Conservation (phyloP, 768 basidiomycete genomes). For the Leccinum olivaceopallidum region DNA sequence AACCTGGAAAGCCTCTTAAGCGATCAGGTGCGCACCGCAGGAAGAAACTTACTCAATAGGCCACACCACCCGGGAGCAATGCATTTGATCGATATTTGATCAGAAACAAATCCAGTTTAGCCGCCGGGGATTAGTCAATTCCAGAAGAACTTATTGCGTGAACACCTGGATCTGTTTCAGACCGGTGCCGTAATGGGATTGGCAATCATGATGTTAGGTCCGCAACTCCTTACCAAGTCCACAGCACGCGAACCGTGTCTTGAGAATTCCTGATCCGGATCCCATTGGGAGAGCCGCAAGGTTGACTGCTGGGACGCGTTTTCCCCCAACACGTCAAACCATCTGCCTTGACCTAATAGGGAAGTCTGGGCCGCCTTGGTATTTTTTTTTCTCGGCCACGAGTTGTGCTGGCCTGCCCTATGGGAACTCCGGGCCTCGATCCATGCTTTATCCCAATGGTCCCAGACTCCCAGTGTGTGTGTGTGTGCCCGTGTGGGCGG, state of each 20-base stretch:
- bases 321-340: conserved; percentile 18
- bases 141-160: conserved; percentile 21
- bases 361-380: conserved; percentile 7
- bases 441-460: conserved; percentile 6
- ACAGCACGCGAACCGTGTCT: conserved; percentile 13
- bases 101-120: conserved; percentile 27
- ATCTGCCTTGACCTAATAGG: conserved; percentile 1
- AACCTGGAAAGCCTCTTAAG: conserved; percentile 30
- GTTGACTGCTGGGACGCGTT: conserved; percentile 16
- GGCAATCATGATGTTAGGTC: conserved; percentile 31
- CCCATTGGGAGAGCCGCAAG: conserved; percentile 18
- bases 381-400: conserved; percentile 8
- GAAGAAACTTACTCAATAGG: conserved; percentile 32
- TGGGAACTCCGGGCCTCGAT: conserved; percentile 13
- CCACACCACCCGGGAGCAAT: conserved; percentile 26
- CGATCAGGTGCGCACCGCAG: conserved; percentile 28
- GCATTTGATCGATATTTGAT: conserved; percentile 34
- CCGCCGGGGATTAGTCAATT: conserved; percentile 36
- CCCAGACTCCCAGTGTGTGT: conserved; percentile 11
- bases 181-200: conserved; percentile 35
- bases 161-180: conserved; percentile 28
- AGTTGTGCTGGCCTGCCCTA: conserved; percentile 12
- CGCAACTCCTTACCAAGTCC: conserved; percentile 11
- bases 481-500: conserved; percentile 3
- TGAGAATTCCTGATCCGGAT: conserved; percentile 12